Evolutionary conservation across 768 basidiomycete species (phyloP), one percentile per base, ranked within the genome.

Genomic region (Pleurotus ostreatus): DNA sequence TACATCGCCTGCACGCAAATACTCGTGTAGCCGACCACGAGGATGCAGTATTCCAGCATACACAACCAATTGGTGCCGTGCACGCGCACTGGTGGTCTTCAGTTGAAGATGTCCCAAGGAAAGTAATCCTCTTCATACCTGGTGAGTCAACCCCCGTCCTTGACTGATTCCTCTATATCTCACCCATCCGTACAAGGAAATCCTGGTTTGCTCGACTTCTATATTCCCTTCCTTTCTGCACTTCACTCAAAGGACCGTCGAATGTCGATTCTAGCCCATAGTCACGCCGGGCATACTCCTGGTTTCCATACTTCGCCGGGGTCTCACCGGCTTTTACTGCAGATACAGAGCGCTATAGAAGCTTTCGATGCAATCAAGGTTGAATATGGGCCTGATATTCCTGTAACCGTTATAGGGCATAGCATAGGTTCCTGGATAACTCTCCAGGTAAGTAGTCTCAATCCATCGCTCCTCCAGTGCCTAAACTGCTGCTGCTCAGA

Each of bases 361-460:
- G 76, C 84, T 1, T 65, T 87, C 4, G 79, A 84, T 46, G 69
- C 74, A 15, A 59, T 82, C 2, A 61, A 45, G 37, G 53, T 65
- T 13, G 61, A 55, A n/a, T 78, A 70, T 61, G 61, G 68, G 9
- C 23, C 59, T n/a, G 58, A 65, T 5, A 66, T 71, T 11, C 75
- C 67, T 56, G 65, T 85, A 23, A 65, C 85, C 15, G 20, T 88
- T 0, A 65, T 78, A 18, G 86, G 84, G 7, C 89, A 92, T 59
- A 89, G 86, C 54, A 80, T 92, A 12, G 90, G 90, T 1, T 70
- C 81, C 1, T 93, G 89, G 88, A 72, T 92, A 51, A 65, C 77
- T 3, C 63, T 82, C 26, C 81, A 90, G 73, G 85, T 81, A 37
- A 61, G 70, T 61, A 37, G 49, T 38, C 15, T 40, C 30, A 12